Evolutionary conservation across 495 filamentous ascomycete genomes (phyloP), one percentile per base, ranked within the genome.

Genomic region (Aspergillus avenaceus): DNA sequence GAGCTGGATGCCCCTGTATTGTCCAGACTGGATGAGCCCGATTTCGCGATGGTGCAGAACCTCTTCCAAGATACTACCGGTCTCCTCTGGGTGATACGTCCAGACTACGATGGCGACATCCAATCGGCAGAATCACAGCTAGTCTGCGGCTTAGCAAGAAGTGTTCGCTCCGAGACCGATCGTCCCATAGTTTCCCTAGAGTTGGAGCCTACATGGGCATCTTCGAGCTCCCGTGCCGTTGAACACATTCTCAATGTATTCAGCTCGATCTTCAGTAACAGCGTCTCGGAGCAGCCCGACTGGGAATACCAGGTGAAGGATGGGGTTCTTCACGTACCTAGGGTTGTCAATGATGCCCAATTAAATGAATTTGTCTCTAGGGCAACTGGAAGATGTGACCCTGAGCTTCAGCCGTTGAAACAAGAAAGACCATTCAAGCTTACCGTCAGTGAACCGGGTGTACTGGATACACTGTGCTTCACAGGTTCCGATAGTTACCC

Each of bases 381-480:
- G 64, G 19, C 55, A 61, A 16, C 32, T 45, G 3, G 44, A 61
- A n/a, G 56, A 55, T 1, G 55, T 61, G 16, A 11, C 19, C 53
- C 58, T 1, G 45, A 61, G 32, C 7, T 60, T 21, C 62, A 67
- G 25, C 29, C 21, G 0, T 62, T 70, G 28, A 51, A 63, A n/a
- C 65, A n/a, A 3, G 50, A 57, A 2, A 34, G 71, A 5, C 54
- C 69, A 0, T 55, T 74, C 1, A 43, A 50, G 22, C 51, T 75
- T 1, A 50, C 50, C 11, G 48, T 62, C 29, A 59, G 54, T 1
- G 53, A 43, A 1, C 55, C 56, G 0, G 55, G 67, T 14, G 55
- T 61, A 8, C 51, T 74, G 4, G 68, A 69, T 45, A 63, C 57
- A 11, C 49, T 73, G 8, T 56, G 62, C 8, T 74, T 72, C 48